Evolutionary conservation across 495 filamentous ascomycete species (phyloP).

Genomic region (Xylaria palmicola): DNA sequence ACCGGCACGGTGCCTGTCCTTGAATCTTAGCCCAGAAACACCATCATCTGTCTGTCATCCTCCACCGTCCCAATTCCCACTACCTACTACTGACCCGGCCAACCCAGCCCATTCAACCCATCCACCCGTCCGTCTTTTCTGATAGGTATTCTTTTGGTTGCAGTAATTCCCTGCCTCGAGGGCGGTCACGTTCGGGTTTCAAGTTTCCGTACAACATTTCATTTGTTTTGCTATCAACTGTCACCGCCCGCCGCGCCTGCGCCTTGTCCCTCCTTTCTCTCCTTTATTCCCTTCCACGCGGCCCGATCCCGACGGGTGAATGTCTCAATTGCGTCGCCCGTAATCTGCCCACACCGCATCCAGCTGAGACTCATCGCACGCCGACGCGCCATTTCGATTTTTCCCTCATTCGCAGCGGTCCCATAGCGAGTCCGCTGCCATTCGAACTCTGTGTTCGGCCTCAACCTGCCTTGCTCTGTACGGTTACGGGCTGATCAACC

Average conservation of each 20-base stretch:
- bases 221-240: slow-evolving; percentile 11
- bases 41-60: slow-evolving; percentile 20
- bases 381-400: slow-evolving; percentile 10
- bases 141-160: slow-evolving; percentile 8
- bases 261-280: slow-evolving; percentile 8
- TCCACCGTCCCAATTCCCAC: slow-evolving; percentile 10
- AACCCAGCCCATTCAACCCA: slow-evolving; percentile 13
- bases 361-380: neutral
- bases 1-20: slow-evolving; percentile 8
- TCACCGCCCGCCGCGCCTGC: neutral
- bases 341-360: slow-evolving; percentile 14
- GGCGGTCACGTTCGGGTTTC: neutral
- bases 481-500: slow-evolving; percentile 11
- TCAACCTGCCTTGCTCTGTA: slow-evolving; percentile 8
- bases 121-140: slow-evolving; percentile 10
- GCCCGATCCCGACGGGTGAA: slow-evolving; percentile 9
- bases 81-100: slow-evolving; percentile 5
- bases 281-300: slow-evolving; percentile 4
- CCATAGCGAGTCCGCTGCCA: neutral
- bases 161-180: neutral
- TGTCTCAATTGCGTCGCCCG: slow-evolving; percentile 18
- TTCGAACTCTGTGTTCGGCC: slow-evolving; percentile 2
- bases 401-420: neutral
- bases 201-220: neutral
- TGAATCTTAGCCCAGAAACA: slow-evolving; percentile 11